A percentile compares a stretch with the other conserved stretches of the same genome.
These are phyloP conservation scores for Grigorovia humatica DNA, from an alignment of 805 yeast genomes.

Conservation along the genomic window DNA sequence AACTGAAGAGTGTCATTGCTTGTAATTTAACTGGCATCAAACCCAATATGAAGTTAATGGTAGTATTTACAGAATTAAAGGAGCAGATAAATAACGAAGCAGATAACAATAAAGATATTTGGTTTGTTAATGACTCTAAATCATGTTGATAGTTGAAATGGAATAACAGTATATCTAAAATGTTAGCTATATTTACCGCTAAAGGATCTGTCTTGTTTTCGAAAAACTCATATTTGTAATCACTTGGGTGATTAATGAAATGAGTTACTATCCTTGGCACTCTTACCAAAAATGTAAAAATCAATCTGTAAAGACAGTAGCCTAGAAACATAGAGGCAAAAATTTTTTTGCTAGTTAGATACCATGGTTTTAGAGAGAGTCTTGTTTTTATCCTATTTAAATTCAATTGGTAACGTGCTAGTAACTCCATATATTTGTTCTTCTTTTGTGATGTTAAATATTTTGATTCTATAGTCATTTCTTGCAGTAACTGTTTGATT, in stretches of 20 bases:
- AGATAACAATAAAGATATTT: slow-evolving; percentile 40
- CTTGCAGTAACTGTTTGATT: slow-evolving; percentile 12
- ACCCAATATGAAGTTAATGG: slow-evolving; percentile 44
- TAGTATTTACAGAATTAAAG: slow-evolving; percentile 51
- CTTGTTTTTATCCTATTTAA: slow-evolving; percentile 12
- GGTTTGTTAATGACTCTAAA: slow-evolving; percentile 29
- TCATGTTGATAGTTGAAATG: slow-evolving; percentile 27
- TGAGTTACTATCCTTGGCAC: slow-evolving; percentile 19
- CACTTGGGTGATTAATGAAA: slow-evolving; percentile 11
- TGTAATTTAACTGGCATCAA: slow-evolving; percentile 31
- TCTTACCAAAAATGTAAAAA: slow-evolving; percentile 23
- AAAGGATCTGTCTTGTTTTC: slow-evolving; percentile 27
- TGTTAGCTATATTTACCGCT: slow-evolving; percentile 30
- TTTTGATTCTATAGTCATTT: slow-evolving; percentile 10
- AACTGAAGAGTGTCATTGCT: slow-evolving; percentile 20
- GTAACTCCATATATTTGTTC: slow-evolving; percentile 16
- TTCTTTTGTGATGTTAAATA: slow-evolving; percentile 4
- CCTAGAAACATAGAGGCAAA: slow-evolving; percentile 22
- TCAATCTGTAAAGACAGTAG: slow-evolving; percentile 31
- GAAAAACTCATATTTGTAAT: slow-evolving; percentile 13
- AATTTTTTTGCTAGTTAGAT: slow-evolving; percentile 9
- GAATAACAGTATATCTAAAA: slow-evolving; percentile 26
- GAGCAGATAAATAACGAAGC: slow-evolving; percentile 52
- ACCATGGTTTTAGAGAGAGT: slow-evolving; percentile 10
- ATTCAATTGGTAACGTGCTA: slow-evolving; percentile 22